Evolutionary conservation across 1,284 basidiomycete species (phyloP).

Genomic region (Mycena sp.): DNA sequence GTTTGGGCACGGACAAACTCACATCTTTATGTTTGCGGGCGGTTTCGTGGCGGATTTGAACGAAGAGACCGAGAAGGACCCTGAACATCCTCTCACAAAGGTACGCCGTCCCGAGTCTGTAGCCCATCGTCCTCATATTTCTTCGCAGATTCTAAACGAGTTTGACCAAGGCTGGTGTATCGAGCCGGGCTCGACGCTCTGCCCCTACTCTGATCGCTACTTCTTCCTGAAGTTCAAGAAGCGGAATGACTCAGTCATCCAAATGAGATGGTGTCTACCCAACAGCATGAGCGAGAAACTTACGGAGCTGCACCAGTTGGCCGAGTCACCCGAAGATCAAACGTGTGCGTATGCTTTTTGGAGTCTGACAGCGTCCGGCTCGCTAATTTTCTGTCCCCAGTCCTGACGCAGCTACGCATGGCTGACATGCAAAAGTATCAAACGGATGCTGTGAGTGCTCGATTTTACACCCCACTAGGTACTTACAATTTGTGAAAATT

Average conservation of each 20-base stretch:
- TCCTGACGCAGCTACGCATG: constrained; percentile 4
- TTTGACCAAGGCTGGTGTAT: constrained; percentile 14
- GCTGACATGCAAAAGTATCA: not conserved
- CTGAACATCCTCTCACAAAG: constrained; percentile 13
- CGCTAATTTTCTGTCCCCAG: not conserved
- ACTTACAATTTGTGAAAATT: not conserved
- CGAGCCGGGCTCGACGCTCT: constrained; percentile 13
- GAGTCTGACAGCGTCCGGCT: not conserved
- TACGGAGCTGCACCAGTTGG: constrained; percentile 4
- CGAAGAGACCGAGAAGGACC: constrained; percentile 5
- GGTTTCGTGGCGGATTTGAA: not conserved
- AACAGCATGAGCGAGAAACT: not conserved
- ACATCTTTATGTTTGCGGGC: not conserved
- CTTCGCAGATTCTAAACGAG: not conserved
- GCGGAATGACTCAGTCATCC: constrained; percentile 6
- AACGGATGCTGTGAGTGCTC: not conserved
- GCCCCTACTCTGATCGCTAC: constrained; percentile 11
- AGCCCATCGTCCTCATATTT: not conserved
- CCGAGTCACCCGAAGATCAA: constrained; percentile 8
- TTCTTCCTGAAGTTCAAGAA: constrained; percentile 17
- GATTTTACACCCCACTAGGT: not conserved
- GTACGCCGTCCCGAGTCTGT: not conserved
- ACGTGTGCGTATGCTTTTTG: not conserved
- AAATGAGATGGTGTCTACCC: constrained; percentile 4
- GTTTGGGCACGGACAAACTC: constrained; percentile 3